Evolutionary conservation across 352 stramenopile genomes (phyloP).

Genomic region (Pythium rhizo-oryzae): DNA sequence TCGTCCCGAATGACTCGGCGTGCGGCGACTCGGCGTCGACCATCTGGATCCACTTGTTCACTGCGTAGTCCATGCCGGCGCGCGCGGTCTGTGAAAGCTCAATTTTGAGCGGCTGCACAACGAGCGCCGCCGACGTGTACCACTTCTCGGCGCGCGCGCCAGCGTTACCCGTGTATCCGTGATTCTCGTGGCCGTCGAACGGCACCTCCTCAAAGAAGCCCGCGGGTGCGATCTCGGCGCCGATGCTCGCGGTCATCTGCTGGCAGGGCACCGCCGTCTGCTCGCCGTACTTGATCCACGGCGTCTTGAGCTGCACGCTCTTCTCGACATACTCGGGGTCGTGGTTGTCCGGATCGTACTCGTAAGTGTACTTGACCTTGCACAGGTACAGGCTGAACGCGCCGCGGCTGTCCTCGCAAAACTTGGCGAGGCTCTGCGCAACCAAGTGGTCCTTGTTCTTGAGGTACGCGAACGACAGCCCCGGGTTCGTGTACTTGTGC

Average conservation of each 20-base stretch:
- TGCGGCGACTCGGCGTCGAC: conserved; percentile 16
- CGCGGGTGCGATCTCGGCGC: conserved; percentile 12
- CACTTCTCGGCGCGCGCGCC: conserved; percentile 11
- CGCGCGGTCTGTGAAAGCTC: conserved; percentile 19
- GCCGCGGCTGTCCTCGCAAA: conserved; percentile 17
- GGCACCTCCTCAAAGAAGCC: conserved; percentile 26
- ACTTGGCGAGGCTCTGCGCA: conserved; percentile 21
- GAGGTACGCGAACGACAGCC: conserved; percentile 19
- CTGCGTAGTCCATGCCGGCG: conserved; percentile 17
- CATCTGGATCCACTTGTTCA: conserved; percentile 23
- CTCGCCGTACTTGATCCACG: conserved; percentile 26
- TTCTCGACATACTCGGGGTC: conserved; percentile 8
- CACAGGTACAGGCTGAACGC: conserved; percentile 17
- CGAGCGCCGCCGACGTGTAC: conserved; percentile 26
- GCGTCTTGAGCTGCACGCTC: conserved; percentile 10
- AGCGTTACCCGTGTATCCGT: conserved; percentile 17
- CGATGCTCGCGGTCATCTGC: conserved; percentile 15
- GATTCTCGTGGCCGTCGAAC: conserved; percentile 9
- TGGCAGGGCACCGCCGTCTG: not conserved
- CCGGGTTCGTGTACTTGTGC: conserved; percentile 28
- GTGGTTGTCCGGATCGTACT: conserved; percentile 6
- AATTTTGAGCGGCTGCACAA: conserved; percentile 17
- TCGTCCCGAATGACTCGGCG: conserved; percentile 10
- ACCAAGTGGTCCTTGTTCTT: conserved; percentile 23
- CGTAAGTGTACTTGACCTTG: conserved; percentile 19